These are phyloP conservation scores for Knoxia roxburghii DNA, from an alignment of 257 asterid species.

Conservation along the genomic window DNA sequence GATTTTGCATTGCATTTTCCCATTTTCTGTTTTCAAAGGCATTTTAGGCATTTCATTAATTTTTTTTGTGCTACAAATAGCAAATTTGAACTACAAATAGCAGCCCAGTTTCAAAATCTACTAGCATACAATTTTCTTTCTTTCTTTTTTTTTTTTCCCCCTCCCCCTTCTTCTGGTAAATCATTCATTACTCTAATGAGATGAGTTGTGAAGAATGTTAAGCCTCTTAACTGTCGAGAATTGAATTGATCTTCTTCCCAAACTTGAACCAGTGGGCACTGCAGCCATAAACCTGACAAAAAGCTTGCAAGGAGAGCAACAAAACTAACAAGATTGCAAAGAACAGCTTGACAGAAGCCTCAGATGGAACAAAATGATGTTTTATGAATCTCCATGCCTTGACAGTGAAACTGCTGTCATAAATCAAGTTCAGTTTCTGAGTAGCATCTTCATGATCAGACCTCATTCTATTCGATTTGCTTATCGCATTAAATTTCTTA, in stretches of 20 bases:
- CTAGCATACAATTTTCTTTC: too few relatives aligned
- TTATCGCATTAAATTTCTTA: constrained; percentile 17
- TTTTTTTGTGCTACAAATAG: too few relatives aligned
- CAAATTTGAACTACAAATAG: too few relatives aligned
- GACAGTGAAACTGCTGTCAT: not conserved
- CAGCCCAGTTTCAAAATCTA: too few relatives aligned
- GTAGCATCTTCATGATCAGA: not conserved
- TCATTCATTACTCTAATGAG: too few relatives aligned
- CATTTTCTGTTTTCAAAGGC: too few relatives aligned
- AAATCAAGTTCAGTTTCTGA: not conserved
- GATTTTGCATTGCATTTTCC: too few relatives aligned
- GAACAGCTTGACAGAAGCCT: not conserved
- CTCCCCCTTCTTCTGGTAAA: too few relatives aligned
- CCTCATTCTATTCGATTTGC: not conserved
- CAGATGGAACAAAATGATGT: not conserved
- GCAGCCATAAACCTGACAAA: constrained; percentile 5
- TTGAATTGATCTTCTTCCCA: not conserved
- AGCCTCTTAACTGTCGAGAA: too few relatives aligned
- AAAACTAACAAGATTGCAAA: not conserved
- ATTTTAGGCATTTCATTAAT: too few relatives aligned
- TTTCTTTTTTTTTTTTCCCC: too few relatives aligned
- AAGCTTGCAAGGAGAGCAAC: not conserved
- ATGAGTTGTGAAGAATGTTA: too few relatives aligned
- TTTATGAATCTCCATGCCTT: not conserved
- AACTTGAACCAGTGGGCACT: constrained; percentile 10